Evolutionary conservation across 768 basidiomycete species (phyloP), one percentile per base, ranked within the genome.

Genomic region (Amanita exitialis): DNA sequence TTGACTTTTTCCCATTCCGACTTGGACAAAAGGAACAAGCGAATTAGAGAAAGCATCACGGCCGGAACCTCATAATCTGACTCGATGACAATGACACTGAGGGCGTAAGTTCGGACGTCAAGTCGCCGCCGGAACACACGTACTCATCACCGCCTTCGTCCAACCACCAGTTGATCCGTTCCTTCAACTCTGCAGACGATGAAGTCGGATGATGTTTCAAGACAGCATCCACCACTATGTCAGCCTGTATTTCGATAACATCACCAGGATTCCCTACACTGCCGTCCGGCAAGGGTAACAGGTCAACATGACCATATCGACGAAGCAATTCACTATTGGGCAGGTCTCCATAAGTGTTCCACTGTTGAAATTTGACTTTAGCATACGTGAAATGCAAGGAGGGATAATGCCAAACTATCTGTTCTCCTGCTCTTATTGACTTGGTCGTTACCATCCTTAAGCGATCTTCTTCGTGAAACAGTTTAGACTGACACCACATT

Each of bases 271-370:
- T 92, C 0, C 88, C 88, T 35, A 62, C 51, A 4, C 67, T 69
- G 18, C 72, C 69, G 18, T 71, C 56, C 0, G 75, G 66, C 13
- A 86, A 62, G 7, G 75, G 77, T 15, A 93, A 63, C 25, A 82
- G 60, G 65, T 98, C 96, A 49, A 95, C 84, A 60, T 97, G 88
- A 0, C 96, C 96, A 60, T 95, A 98, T 51, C 89, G 80, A 39
- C 96, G 80, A n/a, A 99, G 76, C 6, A 99, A 78, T 57, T 94
- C 94, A 6, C 88, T 79, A 61, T 98, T 98, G 4, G 95, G 91
- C 1, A 81, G 84, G 60, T 94, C 88, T 23, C 86, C 90, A 63
- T 98, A 99, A 0, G 95, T 97, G 64, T 98, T 98, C 80, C 84
- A 92, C 91, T 94, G 57, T 44, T 32, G 46, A 18, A 18, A 38